Percentiles rank a stretch among this genome's conserved stretches.
phyloP scores from a whole-genome alignment of 495 filamentous ascomycete species.

The Annulohypoxylon nitens region DNA sequence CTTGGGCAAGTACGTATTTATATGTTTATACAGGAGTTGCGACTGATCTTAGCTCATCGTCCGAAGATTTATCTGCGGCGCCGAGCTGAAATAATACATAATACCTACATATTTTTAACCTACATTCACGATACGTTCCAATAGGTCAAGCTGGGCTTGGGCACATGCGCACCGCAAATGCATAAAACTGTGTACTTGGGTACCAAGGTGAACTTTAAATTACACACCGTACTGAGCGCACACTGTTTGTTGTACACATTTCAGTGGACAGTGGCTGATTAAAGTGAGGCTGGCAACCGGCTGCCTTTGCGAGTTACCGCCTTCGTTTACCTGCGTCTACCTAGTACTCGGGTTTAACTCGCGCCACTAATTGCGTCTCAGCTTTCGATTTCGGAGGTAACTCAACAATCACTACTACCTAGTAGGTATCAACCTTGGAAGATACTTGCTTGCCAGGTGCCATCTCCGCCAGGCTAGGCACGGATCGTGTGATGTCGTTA shows the following conservation, averaged over 20 bases:
- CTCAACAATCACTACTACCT: background rate
- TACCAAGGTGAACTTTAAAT: constrained; percentile 12
- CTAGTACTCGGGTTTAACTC: constrained; percentile 3
- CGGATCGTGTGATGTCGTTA: constrained; percentile 26
- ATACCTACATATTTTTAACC: no score
- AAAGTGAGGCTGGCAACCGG: constrained; percentile 25
- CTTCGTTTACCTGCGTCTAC: no score
- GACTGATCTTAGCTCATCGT: no score
- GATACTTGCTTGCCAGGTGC: background rate
- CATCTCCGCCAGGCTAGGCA: constrained; percentile 18
- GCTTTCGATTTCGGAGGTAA: background rate
- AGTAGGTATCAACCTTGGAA: background rate
- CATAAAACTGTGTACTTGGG: background rate
- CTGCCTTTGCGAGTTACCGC: no score
- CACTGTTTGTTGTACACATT: background rate
- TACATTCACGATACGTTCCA: background rate
- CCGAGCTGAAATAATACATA: constrained; percentile 1
- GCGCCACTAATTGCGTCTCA: constrained; percentile 18
- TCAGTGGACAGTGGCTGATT: constrained; percentile 34
- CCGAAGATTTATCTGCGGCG: no score
- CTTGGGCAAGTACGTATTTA: no score
- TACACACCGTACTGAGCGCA: background rate
- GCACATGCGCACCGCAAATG: background rate
- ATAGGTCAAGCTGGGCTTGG: constrained; percentile 10
- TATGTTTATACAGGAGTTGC: no score